These are phyloP conservation scores for Stephania yunnanensis DNA, from an alignment of 164 flowering plant genomes.

Conservation along the genomic window DNA sequence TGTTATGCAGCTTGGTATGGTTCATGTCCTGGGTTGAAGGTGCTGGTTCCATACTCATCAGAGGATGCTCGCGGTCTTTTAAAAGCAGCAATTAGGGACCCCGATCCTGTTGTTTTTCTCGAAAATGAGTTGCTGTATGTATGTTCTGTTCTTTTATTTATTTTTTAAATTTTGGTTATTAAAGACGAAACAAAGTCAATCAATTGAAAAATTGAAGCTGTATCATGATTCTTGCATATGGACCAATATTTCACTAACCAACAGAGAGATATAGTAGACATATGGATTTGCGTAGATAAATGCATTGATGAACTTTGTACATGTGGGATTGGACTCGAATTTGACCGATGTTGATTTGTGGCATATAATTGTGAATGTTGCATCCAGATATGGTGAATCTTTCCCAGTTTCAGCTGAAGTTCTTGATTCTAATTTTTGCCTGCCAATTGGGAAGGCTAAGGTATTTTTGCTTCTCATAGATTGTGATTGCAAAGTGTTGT, in stretches of 20 bases:
- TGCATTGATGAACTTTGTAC: background rate
- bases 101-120: slow-evolving; percentile 89
- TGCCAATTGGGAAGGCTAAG: slow-evolving; percentile 97
- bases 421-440: slow-evolving; percentile 82
- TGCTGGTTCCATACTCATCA: slow-evolving; percentile 74
- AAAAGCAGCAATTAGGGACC: slow-evolving; percentile 81
- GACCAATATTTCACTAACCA: too few relatives aligned
- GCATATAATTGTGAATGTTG: slow-evolving; percentile 5
- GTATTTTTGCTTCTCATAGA: slow-evolving; percentile 23
- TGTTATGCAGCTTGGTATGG: slow-evolving; percentile 85
- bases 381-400: slow-evolving; percentile 81
- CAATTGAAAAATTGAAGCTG: too few relatives aligned
- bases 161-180: too few relatives aligned
- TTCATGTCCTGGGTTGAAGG: slow-evolving; percentile 76
- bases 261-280: too few relatives aligned
- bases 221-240: too few relatives aligned
- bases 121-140: slow-evolving; percentile 95
- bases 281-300: background rate
- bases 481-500: background rate
- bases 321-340: background rate
- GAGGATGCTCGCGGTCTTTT: slow-evolving; percentile 90
- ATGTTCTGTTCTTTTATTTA: too few relatives aligned
- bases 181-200: too few relatives aligned
- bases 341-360: background rate
- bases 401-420: slow-evolving; percentile 87